These are phyloP conservation scores for Melastoma candidum DNA, from an alignment of 441 rosid genomes.

Conservation along the genomic window DNA sequence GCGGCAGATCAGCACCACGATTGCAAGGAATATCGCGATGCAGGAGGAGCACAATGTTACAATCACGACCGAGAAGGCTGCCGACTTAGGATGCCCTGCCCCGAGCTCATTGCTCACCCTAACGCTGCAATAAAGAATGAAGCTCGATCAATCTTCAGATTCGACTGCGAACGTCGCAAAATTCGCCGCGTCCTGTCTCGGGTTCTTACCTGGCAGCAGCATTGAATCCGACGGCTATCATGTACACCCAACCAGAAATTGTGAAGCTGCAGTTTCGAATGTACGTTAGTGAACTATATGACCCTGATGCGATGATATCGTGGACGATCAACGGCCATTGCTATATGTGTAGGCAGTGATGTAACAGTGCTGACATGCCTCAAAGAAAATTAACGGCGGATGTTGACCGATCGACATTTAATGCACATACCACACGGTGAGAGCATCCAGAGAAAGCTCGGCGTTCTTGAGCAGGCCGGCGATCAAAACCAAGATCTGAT, in stretches of 20 bases:
- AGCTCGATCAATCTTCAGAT: no score
- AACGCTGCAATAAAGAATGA: conserved; percentile 17
- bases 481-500: conserved; percentile 34
- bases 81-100: conserved; percentile 37
- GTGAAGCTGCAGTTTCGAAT: conserved; percentile 30
- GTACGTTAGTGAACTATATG: no score
- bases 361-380: no score
- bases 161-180: no score
- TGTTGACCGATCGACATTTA: no score
- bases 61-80: conserved; percentile 24
- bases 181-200: not conserved
- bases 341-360: no score
- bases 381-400: no score
- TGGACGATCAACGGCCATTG: no score
- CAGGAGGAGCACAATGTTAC: conserved; percentile 25
- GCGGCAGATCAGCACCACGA: conserved; percentile 20
- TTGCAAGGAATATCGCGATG: conserved; percentile 15
- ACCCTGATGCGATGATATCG: no score
- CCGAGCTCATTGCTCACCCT: conserved; percentile 49
- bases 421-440: conserved; percentile 31
- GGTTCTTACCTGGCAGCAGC: conserved; percentile 42
- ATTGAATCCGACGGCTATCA: conserved; percentile 46
- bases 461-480: conserved; percentile 42
- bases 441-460: conserved; percentile 37
- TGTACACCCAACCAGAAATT: conserved; percentile 31